Conservation (phyloP, 345 rosid genomes). For the Populus tremula region DNA sequence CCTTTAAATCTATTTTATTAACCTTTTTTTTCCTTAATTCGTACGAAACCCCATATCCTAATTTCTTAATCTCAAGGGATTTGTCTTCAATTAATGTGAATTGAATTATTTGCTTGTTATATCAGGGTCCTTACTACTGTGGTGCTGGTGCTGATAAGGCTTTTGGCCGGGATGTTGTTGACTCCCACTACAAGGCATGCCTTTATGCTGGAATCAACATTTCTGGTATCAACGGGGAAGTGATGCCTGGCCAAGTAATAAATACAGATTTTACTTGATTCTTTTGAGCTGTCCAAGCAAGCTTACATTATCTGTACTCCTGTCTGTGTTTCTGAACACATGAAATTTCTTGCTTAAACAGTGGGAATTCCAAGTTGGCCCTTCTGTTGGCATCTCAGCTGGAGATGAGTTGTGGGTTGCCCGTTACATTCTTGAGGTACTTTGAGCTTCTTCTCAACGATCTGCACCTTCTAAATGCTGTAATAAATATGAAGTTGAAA, state of each 20-base stretch:
- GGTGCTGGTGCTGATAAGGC: constrained; percentile 29
- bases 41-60: not conserved
- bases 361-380: constrained; percentile 34
- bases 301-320: too few relatives aligned
- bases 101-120: not conserved
- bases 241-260: constrained; percentile 27
- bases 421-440: constrained; percentile 25
- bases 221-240: constrained; percentile 25
- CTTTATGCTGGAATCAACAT: constrained; percentile 25
- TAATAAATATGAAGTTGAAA: not conserved
- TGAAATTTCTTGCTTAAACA: not conserved
- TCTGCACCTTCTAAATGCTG: not conserved
- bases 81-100: not conserved
- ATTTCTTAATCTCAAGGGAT: not conserved
- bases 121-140: constrained; percentile 26
- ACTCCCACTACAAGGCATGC: constrained; percentile 27
- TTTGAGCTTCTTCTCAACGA: not conserved
- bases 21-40: not conserved
- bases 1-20: not conserved
- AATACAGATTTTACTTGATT: too few relatives aligned
- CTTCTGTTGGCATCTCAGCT: constrained; percentile 22
- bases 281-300: too few relatives aligned
- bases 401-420: constrained; percentile 29
- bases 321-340: not conserved
- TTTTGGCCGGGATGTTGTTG: constrained; percentile 22